Conservation (phyloP, 129 eudicot species). For the Arctium lappa region DNA sequence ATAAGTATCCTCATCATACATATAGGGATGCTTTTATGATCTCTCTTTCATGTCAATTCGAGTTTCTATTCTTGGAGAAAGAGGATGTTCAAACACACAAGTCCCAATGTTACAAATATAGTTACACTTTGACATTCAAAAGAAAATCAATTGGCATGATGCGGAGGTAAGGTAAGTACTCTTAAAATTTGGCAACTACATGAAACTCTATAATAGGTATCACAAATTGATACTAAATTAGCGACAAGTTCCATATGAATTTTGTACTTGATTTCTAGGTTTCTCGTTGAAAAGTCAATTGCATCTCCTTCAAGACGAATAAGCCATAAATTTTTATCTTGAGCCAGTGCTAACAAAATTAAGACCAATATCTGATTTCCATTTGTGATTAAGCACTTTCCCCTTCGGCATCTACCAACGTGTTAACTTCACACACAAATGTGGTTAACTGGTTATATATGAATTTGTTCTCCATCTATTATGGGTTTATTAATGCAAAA, state of each 20-base stretch:
- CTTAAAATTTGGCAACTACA: background rate
- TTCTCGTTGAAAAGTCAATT: background rate
- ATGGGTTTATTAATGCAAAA: background rate
- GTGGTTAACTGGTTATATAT: background rate
- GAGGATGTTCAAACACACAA: background rate
- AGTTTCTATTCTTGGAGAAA: background rate
- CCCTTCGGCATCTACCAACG: background rate
- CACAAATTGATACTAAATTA: background rate
- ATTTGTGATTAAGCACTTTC: slow-evolving; percentile 3
- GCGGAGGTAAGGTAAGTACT: background rate
- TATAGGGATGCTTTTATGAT: background rate
- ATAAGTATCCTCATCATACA: background rate
- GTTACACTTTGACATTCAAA: background rate
- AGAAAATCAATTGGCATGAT: background rate
- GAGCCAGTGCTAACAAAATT: slow-evolving; percentile 2
- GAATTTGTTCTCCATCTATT: background rate
- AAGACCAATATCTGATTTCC: background rate
- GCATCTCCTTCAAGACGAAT: background rate
- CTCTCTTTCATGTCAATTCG: background rate
- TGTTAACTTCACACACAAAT: slow-evolving; percentile 2
- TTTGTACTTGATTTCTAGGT: background rate
- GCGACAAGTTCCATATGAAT: background rate
- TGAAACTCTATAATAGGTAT: background rate
- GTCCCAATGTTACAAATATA: background rate
- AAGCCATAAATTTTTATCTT: background rate